Evolutionary conservation across 768 basidiomycete genomes (phyloP), one percentile per base, ranked within the genome.

Genomic region (Tylopilus plumbeoviolaceoides): DNA sequence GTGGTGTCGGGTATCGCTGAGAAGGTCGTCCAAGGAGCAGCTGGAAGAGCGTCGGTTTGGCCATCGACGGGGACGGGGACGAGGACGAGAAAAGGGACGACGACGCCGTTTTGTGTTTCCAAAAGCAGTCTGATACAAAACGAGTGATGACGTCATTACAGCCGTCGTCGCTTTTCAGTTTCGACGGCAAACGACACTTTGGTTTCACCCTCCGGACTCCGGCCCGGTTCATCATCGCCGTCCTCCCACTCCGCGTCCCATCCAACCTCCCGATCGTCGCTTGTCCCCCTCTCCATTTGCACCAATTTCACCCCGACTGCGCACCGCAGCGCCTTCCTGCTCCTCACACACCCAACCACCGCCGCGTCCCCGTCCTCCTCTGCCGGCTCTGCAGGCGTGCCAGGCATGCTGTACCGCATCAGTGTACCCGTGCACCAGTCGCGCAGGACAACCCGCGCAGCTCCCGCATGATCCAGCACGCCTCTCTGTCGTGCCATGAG

Each of bases 351-450:
- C 17, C 68, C 69, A 51, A 93, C 67, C 35, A 86, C 73, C 25
- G 59, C 61, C 20, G 73, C 75, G 65, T 89, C 83, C 25, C 73
- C 75, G 66, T 89, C 83, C 21, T 70, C 72, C 25, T 65, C 54
- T 51, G 41, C 17, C 56, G 57, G 27, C 27, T 58, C 59, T 5
- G 17, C 44, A 31, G 54, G 18, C 7, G 57, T 44, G 0, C 68
- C 73, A 1, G 87, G 86, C 44, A 75, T 68, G 6, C 87, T 83
- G 71, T 88, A 94, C 54, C 87, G 80, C 23, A 82, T 78, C 61
- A 95, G 76, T 57, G 80, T 85, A 48, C 87, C 85, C 7, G 75
- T 77, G 54, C 76, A 82, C 93, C 93, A 97, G 71, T 95, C 92
- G 10, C 87, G 83, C 41, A 97, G 76, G 35, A 97, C 76, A 53